Conservation (phyloP, 306 rosid species). For the Cyamopsis tetragonoloba region DNA sequence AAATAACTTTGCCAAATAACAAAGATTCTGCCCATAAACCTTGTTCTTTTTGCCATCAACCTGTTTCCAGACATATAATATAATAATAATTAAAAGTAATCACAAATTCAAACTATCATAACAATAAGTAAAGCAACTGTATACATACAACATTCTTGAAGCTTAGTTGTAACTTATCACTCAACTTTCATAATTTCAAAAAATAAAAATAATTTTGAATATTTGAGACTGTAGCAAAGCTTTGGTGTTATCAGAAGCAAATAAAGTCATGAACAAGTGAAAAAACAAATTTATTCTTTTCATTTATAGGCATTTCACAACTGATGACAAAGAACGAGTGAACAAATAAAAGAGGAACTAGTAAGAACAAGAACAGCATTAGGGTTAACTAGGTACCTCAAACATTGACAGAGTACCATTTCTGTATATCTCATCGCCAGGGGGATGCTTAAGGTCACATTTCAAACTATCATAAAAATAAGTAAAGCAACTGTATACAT, state of each 20-base stretch:
- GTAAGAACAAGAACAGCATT: neutral
- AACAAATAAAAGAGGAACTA: conserved; percentile 4
- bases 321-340: neutral
- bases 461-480: too few relatives aligned
- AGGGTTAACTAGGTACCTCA: conserved; percentile 56
- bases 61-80: conserved; percentile 45
- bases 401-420: conserved; percentile 98
- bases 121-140: neutral
- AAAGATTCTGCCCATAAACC: conserved; percentile 98
- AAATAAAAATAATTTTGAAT: too few relatives aligned
- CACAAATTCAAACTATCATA: neutral
- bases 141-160: neutral
- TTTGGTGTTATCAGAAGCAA: too few relatives aligned
- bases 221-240: too few relatives aligned
- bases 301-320: too few relatives aligned
- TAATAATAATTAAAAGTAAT: conserved; percentile 13
- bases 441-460: conserved; percentile 99
- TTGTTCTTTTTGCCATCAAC: conserved; percentile 99
- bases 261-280: too few relatives aligned
- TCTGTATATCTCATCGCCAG: conserved; percentile 98
- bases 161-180: too few relatives aligned
- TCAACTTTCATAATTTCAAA: too few relatives aligned
- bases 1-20: conserved; percentile 95
- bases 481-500: neutral
- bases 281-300: too few relatives aligned